A percentile compares a stretch with the other conserved stretches of the same genome.
phyloP scores from a whole-genome alignment of 164 flowering plant species.

The Umbilicus rupestris region DNA sequence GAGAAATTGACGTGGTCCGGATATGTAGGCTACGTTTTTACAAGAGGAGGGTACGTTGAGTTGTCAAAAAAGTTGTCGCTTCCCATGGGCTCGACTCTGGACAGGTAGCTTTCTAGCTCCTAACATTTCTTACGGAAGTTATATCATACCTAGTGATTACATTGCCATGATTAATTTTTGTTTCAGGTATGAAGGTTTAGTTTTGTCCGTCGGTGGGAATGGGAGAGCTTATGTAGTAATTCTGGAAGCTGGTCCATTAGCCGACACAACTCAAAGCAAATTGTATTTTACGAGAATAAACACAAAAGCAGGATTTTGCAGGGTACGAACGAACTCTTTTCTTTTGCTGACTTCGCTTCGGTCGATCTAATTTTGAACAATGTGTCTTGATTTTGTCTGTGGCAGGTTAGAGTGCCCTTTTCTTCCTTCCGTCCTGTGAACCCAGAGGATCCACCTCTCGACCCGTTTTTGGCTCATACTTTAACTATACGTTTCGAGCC shows the following conservation, averaged over 20 bases:
- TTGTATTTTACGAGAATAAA: slow-evolving; percentile 76
- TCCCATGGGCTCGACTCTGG: slow-evolving; percentile 80
- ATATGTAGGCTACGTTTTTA: slow-evolving; percentile 70
- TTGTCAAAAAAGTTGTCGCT: slow-evolving; percentile 70
- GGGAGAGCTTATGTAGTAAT: slow-evolving; percentile 83
- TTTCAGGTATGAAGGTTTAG: slow-evolving; percentile 79
- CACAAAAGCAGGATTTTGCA: slow-evolving; percentile 91
- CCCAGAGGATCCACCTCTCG: slow-evolving; percentile 91
- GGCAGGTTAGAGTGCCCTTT: slow-evolving; percentile 83
- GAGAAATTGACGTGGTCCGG: not conserved
- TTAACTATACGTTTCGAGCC: slow-evolving; percentile 95
- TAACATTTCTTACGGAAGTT: not conserved
- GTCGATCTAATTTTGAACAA: not conserved
- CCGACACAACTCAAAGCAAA: slow-evolving; percentile 78
- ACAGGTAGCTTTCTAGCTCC: slow-evolving; percentile 48
- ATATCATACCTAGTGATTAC: not conserved
- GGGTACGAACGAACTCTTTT: slow-evolving; percentile 64
- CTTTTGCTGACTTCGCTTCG: not conserved
- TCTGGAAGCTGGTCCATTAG: slow-evolving; percentile 90
- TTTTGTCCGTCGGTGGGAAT: slow-evolving; percentile 92
- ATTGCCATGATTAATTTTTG: not conserved
- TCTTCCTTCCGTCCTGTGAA: slow-evolving; percentile 83
- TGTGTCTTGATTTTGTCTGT: slow-evolving; percentile 11
- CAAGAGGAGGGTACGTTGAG: slow-evolving; percentile 92
- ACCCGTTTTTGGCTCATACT: slow-evolving; percentile 94